Base-by-base conservation (phyloP, 2,329 filamentous ascomycete genomes). In the Camillea tinctor region DNA sequence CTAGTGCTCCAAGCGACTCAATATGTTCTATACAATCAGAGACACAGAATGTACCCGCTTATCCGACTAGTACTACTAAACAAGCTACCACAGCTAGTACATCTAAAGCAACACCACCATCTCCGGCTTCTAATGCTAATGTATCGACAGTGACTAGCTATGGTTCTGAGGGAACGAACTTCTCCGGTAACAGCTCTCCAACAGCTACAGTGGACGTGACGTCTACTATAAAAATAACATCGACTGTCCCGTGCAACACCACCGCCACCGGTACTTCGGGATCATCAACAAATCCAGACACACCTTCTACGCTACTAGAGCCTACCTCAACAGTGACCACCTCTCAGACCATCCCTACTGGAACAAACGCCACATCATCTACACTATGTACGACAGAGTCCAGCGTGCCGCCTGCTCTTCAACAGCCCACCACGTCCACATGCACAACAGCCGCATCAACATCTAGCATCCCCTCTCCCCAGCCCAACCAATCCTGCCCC, bases 401-500 rank as follows among this genome's bases (percentile, higher is more conserved):
- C 17, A 44, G 36, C 26, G 26, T 11, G 26, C 26, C 26, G 8
- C 26, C 17, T 7, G 15, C 30, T 19, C 30, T 9, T 20, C n/a
- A 21, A 5, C 24, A 30, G 13, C 26, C 26, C 26, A 26, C 24
- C 24, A 30, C 36, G n/a, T 44, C 36, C n/a, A 5, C 36, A n/a
- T 44, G 17, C 17, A n/a, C 36, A 5, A n/a, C n/a, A n/a, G n/a
- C n/a, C n/a, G n/a, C n/a, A n/a, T n/a, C n/a, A n/a, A 44, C 36
- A 44, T 44, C 36, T 11, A n/a, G 36, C 17, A 2, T 6, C 17
- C 4, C 36, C 36, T 15, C 13, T 11, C 13, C 36, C 36, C 36
- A 44, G 7, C 17, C n/a, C 36, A 17, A 44, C 36, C 2, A 44
- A 15, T 15, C 21, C 55, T 84, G 82, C 69, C 79, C 80, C 48